Base-by-base conservation (phyloP, 129 eudicot genomes). In the Artemisia argyi region DNA sequence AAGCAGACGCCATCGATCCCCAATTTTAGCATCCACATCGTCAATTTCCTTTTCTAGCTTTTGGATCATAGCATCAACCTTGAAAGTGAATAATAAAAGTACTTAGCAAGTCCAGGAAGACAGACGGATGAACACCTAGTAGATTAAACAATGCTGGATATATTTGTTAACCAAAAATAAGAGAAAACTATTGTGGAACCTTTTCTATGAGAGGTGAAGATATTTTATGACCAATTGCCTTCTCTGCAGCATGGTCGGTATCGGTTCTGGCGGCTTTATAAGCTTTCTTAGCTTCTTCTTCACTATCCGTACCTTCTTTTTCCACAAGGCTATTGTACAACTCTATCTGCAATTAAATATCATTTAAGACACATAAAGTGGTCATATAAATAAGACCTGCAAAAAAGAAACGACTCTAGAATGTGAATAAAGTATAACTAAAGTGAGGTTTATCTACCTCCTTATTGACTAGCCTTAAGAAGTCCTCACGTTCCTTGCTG, bases 31-130 rank as follows among this genome's bases (percentile, higher is more conserved):
- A 83, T 88, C 95, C 61, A 88, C 90, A 6, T 85, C 90, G 56
- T 88, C 95, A 63, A 88, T 88, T 78, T 88, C 95, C 67, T 88
- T 88, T 71, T 88, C 95, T 18, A 88, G 90, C 16, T 85, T 83
- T 28, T 88, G 95, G 62, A 88, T 85, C 90, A 88, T 88, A 55
- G 86, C 73, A 85, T 85, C 95, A 71, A 88, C 95, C 95, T 88
- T 81, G 47, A 79, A 30, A 18, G 19, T 64, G 53, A 24, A 46
- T 28, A 53, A 30, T 20, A 32, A n/a, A 17, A 47, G 50, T 72
- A 24, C 30, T 32, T 62, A 39, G 46, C 10, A 39, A 39, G 46
- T 39, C 10, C 46, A 7, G 10, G 11, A 39, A 7, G 7, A 39
- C 46, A 7, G 10, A 39, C 0, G 8, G 46, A 32, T 3, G 39